Conservation (phyloP, 2,329 filamentous ascomycete genomes). For the Coniella lustricola region DNA sequence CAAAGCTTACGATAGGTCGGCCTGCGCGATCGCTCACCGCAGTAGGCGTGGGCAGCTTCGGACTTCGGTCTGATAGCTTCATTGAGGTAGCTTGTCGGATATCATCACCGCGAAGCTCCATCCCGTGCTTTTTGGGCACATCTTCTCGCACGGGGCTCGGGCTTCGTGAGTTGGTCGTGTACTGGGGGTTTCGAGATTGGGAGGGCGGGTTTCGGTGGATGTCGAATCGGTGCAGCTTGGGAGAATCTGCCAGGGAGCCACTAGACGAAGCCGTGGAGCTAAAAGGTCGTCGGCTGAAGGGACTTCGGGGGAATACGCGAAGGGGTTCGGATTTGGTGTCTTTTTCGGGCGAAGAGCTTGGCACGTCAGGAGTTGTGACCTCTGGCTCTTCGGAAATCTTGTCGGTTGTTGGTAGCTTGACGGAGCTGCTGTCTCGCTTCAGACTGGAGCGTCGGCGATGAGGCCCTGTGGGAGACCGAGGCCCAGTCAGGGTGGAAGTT, state of each 20-base stretch:
- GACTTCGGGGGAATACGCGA: constrained; percentile 56
- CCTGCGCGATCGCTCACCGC: constrained; percentile 86
- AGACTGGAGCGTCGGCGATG: constrained; percentile 56
- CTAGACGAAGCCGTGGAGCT: constrained; percentile 17
- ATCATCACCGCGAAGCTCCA: constrained; percentile 80
- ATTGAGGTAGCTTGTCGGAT: constrained; percentile 88
- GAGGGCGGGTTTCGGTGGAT: constrained; percentile 79
- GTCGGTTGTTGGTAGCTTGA: constrained; percentile 65
- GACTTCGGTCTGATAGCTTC: constrained; percentile 76
- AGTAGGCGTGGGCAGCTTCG: constrained; percentile 79
- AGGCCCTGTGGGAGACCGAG: constrained; percentile 28
- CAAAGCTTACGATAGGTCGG: constrained; percentile 95
- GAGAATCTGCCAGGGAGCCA: constrained; percentile 30
- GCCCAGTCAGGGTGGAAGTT: constrained; percentile 33
- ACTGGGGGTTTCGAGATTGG: constrained; percentile 74
- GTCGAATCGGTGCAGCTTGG: constrained; percentile 43
- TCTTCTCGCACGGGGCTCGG: constrained; percentile 29
- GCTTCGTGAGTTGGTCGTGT: constrained; percentile 58
- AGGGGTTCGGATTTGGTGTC: constrained; percentile 36
- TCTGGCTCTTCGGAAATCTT: constrained; percentile 88
- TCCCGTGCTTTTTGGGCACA: constrained; percentile 62
- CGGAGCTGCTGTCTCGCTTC: constrained; percentile 64
- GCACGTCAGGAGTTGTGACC: constrained; percentile 26
- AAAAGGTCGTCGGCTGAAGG: constrained; percentile 55
- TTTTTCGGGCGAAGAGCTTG: constrained; percentile 15